Percentiles rank a stretch among this genome's conserved stretches.
Conservation (phyloP, 192 early-diverging fungal species). For the Linnemannia exigua region DNA sequence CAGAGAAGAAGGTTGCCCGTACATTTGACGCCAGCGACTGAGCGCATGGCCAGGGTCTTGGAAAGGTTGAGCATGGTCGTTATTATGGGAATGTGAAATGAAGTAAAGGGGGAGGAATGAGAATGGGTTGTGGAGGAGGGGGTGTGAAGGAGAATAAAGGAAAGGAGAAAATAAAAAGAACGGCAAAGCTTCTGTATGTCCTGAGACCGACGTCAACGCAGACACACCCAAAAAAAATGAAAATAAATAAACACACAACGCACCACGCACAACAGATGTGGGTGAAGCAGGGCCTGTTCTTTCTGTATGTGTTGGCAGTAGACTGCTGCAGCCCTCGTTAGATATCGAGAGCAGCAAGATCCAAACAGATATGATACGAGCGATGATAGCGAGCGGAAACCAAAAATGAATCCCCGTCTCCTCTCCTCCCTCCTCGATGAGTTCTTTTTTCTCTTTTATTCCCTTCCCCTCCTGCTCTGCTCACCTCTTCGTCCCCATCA, state of each 20-base stretch:
- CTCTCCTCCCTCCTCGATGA: no score
- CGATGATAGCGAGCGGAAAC: conserved; percentile 1
- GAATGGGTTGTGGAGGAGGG: not conserved
- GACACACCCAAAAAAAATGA: not conserved
- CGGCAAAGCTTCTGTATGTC: not conserved
- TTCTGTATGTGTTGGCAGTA: not conserved
- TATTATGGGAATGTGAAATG: not conserved
- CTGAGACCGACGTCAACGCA: not conserved
- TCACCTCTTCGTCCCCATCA: not conserved
- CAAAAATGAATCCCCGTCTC: not conserved
- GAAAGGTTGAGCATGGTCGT: conserved; percentile 49
- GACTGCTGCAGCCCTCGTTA: not conserved
- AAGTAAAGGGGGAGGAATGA: not conserved
- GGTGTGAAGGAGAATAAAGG: not conserved
- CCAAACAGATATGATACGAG: not conserved
- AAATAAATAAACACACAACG: not conserved
- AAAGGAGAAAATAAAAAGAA: conserved; percentile 1
- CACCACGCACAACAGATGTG: not conserved
- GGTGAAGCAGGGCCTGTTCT: conserved; percentile 6
- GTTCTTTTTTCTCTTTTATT: not conserved
- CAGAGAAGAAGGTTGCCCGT: conserved; percentile 6
- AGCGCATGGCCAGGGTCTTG: conserved; percentile 57
- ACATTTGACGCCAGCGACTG: conserved; percentile 56
- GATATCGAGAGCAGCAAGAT: not conserved
- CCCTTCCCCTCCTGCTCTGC: not conserved